phyloP scores from a whole-genome alignment of 306 rosid genomes.

The Trichosanthes cucumerina region DNA sequence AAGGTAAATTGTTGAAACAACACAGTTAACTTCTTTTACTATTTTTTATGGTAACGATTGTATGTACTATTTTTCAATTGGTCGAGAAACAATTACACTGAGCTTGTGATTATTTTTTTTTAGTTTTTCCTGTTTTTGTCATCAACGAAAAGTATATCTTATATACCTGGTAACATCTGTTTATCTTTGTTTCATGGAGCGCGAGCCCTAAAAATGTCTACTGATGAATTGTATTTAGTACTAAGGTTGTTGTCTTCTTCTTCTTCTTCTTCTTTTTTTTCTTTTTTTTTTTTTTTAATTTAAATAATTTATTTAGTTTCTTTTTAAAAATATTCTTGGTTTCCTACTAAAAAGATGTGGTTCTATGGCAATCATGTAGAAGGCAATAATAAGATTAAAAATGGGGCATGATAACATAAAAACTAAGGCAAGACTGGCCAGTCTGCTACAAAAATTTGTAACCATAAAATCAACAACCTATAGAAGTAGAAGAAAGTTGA shows the following conservation, averaged over 20 bases:
- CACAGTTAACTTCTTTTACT: not conserved
- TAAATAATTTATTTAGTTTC: too few relatives aligned
- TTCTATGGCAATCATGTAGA: not conserved
- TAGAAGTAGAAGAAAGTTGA: not conserved
- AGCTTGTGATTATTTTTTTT: not conserved
- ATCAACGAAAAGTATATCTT: not conserved
- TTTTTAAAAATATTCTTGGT: too few relatives aligned
- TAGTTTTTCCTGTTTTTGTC: not conserved
- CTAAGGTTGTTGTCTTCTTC: not conserved
- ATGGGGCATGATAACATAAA: not conserved
- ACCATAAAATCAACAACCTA: not conserved
- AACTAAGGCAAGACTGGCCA: not conserved
- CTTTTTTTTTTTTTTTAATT: not conserved
- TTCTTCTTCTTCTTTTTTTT: too few relatives aligned
- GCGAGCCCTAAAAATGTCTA: not conserved
- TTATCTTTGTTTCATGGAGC: not conserved
- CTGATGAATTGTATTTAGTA: not conserved
- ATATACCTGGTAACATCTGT: not conserved
- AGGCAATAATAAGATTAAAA: not conserved
- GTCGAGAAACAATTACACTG: not conserved
- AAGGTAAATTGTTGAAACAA: conserved; percentile 25
- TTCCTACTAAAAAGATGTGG: not conserved
- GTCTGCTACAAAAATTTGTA: not conserved
- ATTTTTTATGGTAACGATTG: not conserved
- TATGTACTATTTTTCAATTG: not conserved